Percentiles rank a stretch among this genome's conserved stretches.
Evolutionary conservation across 1,139 yeast genomes (phyloP).

Genomic region (Diutina siamensis): DNA sequence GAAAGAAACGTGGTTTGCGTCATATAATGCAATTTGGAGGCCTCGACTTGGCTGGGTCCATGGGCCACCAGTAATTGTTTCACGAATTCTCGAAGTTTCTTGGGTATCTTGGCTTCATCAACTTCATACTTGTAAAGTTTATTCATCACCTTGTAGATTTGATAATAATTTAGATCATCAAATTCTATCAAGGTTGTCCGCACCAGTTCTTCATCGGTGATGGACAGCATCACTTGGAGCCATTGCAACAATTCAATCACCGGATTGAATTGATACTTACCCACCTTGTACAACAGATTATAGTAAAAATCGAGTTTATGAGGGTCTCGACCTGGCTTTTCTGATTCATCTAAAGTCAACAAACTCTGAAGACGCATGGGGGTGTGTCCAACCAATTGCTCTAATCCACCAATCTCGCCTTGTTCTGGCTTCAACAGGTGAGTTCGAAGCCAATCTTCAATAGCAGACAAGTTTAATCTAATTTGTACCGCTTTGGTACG

Average conservation of each 20-base stretch:
- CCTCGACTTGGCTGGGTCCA: constrained; percentile 27
- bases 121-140: constrained; percentile 80
- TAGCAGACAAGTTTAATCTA: constrained; percentile 67
- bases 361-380: background rate
- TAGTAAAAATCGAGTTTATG: constrained; percentile 35
- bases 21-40: constrained; percentile 28
- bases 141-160: constrained; percentile 51
- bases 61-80: constrained; percentile 25
- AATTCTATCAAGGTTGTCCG: constrained; percentile 46
- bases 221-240: constrained; percentile 72
- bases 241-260: constrained; percentile 77
- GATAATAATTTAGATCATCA: constrained; percentile 54
- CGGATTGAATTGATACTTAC: constrained; percentile 60
- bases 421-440: constrained; percentile 53
- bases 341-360: background rate
- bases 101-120: constrained; percentile 54
- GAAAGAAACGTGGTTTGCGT: constrained; percentile 29
- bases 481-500: constrained; percentile 85
- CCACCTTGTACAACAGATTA: constrained; percentile 44
- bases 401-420: constrained; percentile 60
- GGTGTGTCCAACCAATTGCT: background rate
- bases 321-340: constrained; percentile 15
- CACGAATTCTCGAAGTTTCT: constrained; percentile 27
- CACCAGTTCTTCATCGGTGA: constrained; percentile 44
- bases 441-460: constrained; percentile 3